Evolutionary conservation across 352 stramenopile genomes (phyloP).

Genomic region (Pythium rhizo-oryzae): DNA sequence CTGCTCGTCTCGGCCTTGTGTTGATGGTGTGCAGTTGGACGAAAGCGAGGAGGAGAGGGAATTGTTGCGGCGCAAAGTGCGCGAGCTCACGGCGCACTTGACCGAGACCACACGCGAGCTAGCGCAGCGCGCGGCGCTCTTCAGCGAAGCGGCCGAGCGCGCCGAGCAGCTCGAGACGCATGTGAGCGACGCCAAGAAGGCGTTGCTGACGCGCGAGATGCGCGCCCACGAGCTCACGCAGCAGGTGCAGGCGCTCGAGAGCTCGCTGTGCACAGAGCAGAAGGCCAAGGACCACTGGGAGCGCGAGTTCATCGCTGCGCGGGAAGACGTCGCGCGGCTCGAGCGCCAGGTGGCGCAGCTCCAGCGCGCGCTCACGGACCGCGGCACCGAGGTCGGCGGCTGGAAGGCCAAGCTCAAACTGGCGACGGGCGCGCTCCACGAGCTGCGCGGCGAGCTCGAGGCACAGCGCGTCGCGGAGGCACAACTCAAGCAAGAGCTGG

Average conservation of each 20-base stretch:
- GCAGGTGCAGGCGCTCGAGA: slow-evolving; percentile 35
- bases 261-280: slow-evolving; percentile 36
- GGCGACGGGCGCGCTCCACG: slow-evolving; percentile 32
- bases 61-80: slow-evolving; percentile 42
- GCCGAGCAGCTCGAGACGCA: slow-evolving; percentile 46
- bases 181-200: slow-evolving; percentile 46
- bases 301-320: slow-evolving; percentile 40
- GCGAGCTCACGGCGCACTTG: slow-evolving; percentile 43
- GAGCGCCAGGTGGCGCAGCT: slow-evolving; percentile 20
- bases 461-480: background rate
- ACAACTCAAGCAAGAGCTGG: background rate
- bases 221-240: slow-evolving; percentile 53
- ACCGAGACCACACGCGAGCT: slow-evolving; percentile 61
- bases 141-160: slow-evolving; percentile 44
- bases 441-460: slow-evolving; percentile 26
- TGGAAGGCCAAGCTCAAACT: slow-evolving; percentile 55
- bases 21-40: slow-evolving; percentile 20
- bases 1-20: too few relatives aligned
- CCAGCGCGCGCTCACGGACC: slow-evolving; percentile 20
- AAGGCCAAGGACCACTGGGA: slow-evolving; percentile 57
- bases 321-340: slow-evolving; percentile 30
- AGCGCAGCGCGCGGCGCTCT: slow-evolving; percentile 56
- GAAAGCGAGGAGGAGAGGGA: slow-evolving; percentile 40
- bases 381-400: slow-evolving; percentile 30
- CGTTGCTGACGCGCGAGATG: slow-evolving; percentile 65